Conservation (phyloP, 805 yeast species). For the Schwanniomyces pseudopolymorphus region DNA sequence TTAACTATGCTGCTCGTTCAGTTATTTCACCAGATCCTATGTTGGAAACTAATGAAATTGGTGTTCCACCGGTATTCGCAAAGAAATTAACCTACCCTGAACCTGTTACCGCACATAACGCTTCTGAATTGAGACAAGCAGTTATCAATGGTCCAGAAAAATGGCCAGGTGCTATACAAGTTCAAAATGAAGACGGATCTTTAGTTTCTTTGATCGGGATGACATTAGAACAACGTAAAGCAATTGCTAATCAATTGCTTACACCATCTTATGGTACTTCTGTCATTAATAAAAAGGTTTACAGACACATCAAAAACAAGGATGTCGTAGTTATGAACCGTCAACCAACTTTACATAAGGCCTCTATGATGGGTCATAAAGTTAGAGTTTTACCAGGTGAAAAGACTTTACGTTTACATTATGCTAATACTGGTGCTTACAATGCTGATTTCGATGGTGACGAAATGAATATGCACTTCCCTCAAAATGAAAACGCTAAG, state of each 20-base stretch:
- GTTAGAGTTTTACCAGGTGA: slow-evolving; percentile 97
- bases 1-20: slow-evolving; percentile 97
- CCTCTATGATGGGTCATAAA: slow-evolving; percentile 99
- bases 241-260: slow-evolving; percentile 88
- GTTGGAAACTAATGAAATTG: slow-evolving; percentile 95
- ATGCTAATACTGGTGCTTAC: slow-evolving; percentile 98
- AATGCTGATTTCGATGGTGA: slow-evolving; percentile 99
- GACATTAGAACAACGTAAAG: slow-evolving; percentile 91
- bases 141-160: slow-evolving; percentile 96
- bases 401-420: slow-evolving; percentile 92
- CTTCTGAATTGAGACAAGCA: slow-evolving; percentile 86
- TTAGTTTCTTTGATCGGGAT: slow-evolving; percentile 79
- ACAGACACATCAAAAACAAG: slow-evolving; percentile 88
- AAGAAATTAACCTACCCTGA: slow-evolving; percentile 94
- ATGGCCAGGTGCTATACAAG: slow-evolving; percentile 99
- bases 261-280: slow-evolving; percentile 74
- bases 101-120: slow-evolving; percentile 92
- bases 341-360: slow-evolving; percentile 98
- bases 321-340: slow-evolving; percentile 98
- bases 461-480: slow-evolving; percentile 99
- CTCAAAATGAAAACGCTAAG: slow-evolving; percentile 95
- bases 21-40: slow-evolving; percentile 99
- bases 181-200: slow-evolving; percentile 93
- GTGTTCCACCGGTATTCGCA: slow-evolving; percentile 99
- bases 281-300: slow-evolving; percentile 86